Evolutionary conservation across 805 yeast genomes (phyloP), one percentile per base, ranked within the genome.

Genomic region (Wickerhamomyces sydowiorum): DNA sequence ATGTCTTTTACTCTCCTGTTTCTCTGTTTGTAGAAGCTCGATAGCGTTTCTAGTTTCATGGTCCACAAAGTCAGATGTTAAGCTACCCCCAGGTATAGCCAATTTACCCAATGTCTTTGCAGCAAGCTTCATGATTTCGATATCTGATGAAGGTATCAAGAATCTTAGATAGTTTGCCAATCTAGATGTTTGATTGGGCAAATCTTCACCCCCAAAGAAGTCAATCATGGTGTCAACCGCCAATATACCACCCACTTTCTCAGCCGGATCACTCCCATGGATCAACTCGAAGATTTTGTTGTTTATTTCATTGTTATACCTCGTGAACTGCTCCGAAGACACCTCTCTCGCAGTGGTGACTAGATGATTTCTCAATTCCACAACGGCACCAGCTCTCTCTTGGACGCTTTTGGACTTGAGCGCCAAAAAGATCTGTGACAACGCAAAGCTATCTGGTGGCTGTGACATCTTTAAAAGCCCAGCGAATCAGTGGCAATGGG

Each of bases 11-110:
- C 76, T 75, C 52, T 88, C 96, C 54, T 84, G 88, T 49, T 87
- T 82, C 48, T 89, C 96, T n/a, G 83, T 73, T 27, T 87, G 86
- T 20, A 91, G 73, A 91, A 96, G 84, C 61, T 93, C 99, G 39
- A 91, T 72, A 31, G 96, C 87, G 38, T 86, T 73, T 56, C 84
- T 86, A 8, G 93, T 93, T 60, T 91, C 96, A 53, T 79, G 85
- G 47, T 91, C 97, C 22, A 93, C 96, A 60, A 91, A 84, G 39
- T 89, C 96, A 1, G 95, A 89, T 0, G 96, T 87, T 41, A 89
- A 64, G 1, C 95, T 80, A 1, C 95, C 93, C 22, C 96, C 96
- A 0, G 95, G 91, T 6, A 81, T 78, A 0, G 97, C 95, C 50
- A 91, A 69, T 54, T 83, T 84, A 12, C 98, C 99, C 48, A 93